A percentile compares a stretch with the other conserved stretches of the same genome.
Conservation (phyloP, 78 protist species). For the Monocercomonoides exilis region DNA sequence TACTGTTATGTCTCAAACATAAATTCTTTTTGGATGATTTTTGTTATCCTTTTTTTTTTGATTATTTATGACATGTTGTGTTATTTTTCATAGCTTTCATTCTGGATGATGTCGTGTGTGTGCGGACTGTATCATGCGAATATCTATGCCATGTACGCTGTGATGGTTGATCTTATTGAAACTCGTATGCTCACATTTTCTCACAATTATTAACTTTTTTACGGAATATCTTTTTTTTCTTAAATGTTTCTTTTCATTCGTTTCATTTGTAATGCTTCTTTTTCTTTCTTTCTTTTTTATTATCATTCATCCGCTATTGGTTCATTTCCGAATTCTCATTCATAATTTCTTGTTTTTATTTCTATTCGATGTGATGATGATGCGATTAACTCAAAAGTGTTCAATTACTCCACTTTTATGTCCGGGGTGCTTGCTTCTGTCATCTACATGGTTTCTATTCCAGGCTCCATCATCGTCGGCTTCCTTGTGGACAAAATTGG, state of each 20-base stretch:
- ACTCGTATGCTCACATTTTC: background rate
- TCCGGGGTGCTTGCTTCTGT: background rate
- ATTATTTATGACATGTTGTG: no score
- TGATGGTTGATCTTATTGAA: background rate
- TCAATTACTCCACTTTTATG: background rate
- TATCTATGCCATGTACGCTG: background rate
- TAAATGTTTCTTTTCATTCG: background rate
- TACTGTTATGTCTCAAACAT: no score
- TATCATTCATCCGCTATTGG: background rate
- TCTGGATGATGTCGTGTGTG: slow-evolving; percentile 10
- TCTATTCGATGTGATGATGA: no score
- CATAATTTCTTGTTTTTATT: no score
- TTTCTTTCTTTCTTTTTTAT: background rate
- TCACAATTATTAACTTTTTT: background rate
- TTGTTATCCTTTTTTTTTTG: no score
- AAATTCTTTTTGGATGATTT: no score
- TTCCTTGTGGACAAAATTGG: background rate
- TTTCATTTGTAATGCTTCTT: background rate
- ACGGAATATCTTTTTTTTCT: background rate
- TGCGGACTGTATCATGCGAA: background rate
- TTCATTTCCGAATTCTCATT: background rate
- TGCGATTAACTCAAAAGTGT: background rate
- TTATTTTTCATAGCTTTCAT: no score
- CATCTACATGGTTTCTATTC: background rate
- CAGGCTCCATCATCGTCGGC: background rate